Evolutionary conservation across 2,329 filamentous ascomycete genomes (phyloP), one percentile per base, ranked within the genome.

Genomic region (Verticillium albo-atrum): DNA sequence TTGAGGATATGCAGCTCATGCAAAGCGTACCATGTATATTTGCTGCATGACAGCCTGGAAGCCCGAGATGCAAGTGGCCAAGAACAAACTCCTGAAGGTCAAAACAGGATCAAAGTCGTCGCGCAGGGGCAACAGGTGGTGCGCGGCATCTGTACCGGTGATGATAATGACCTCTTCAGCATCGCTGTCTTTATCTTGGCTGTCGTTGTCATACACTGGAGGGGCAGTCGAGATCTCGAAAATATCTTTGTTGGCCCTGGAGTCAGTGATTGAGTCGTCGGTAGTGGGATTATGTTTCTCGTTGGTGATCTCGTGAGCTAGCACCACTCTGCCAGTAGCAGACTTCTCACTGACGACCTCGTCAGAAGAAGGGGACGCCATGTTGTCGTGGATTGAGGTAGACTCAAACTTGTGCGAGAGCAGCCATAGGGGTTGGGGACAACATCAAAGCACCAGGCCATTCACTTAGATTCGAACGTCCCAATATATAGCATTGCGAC

Each of bases 41-140:
- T 84, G 81, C 56, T 71, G 74, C 78, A 85, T 82, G 51, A 81
- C 77, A 26, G 82, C 79, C 62, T 84, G 81, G 64, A 85, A 85
- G 12, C 74, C 77, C 0, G 81, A 74, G 4, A 85, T 74, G 2
- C 68, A 63, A 0, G 79, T 79, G 2, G 81, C 79, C 54, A 86
- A 62, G 37, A 85, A 65, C 5, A 86, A 60, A 56, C 79, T 77
- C 42, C 83, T 79, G 60, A 85, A 82, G 0, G 81, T 85, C 63
- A 86, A 65, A 3, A 80, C 71, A 1, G 69, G 68, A 28, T 85
- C 79, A n/a, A 69, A 67, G 58, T 86, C 83, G 63, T 86, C 83
- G 4, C 83, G 75, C 57, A 84, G 61, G 0, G 82, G 74, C 3
- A 85, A 67, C 25, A 85, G 66, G 57, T 84, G 74, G 1, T 62